Conservation (phyloP, 768 basidiomycete genomes). For the Chalciporus piperatus region DNA sequence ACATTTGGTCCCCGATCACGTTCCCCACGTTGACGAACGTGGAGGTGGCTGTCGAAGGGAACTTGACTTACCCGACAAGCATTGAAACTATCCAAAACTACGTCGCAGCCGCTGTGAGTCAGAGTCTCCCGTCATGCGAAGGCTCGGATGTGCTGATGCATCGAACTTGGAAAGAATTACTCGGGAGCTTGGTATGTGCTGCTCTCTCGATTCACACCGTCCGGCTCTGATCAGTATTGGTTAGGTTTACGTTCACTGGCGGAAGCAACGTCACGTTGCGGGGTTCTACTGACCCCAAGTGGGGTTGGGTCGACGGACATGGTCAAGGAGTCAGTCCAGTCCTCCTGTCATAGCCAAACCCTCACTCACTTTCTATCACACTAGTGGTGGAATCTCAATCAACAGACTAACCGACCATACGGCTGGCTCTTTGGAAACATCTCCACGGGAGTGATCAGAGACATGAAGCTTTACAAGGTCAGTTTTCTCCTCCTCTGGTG, state of each 20-base stretch:
- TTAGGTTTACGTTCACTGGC: conserved; percentile 53
- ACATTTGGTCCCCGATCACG: conserved; percentile 56
- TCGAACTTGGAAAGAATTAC: conserved; percentile 32
- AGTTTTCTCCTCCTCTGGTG: not conserved
- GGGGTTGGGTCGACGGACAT: conserved; percentile 66
- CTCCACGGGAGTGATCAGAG: conserved; percentile 49
- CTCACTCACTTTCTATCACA: no score
- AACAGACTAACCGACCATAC: conserved; percentile 54
- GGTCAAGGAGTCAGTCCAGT: no score
- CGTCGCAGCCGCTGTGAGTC: conserved; percentile 44
- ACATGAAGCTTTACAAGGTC: conserved; percentile 59
- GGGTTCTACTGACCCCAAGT: conserved; percentile 50
- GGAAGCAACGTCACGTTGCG: conserved; percentile 59
- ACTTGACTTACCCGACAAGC: conserved; percentile 52
- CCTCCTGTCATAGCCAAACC: no score
- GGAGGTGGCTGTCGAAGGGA: conserved; percentile 55
- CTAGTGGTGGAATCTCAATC: conserved; percentile 60
- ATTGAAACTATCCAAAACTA: conserved; percentile 49
- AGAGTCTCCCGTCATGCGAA: not conserved
- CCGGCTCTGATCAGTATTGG: not conserved
- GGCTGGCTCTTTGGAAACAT: conserved; percentile 55
- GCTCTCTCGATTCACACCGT: not conserved
- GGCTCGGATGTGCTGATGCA: not conserved
- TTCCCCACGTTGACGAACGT: conserved; percentile 57
- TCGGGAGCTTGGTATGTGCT: conserved; percentile 27